phyloP scores from a whole-genome alignment of 345 rosid genomes.

The Pugionium cornutum region DNA sequence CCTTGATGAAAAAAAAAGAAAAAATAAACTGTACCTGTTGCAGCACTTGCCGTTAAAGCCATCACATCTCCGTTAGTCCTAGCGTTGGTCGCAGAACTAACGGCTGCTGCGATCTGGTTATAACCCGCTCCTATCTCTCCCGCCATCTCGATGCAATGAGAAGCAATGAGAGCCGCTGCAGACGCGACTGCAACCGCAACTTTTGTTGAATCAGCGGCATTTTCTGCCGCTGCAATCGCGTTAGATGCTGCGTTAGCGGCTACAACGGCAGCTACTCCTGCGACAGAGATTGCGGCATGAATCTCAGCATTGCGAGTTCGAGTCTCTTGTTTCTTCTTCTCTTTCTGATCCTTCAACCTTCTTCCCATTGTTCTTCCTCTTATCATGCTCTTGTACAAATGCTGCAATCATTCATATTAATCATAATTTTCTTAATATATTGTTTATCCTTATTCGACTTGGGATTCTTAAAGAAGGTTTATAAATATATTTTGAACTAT shows the following conservation, averaged over 20 bases:
- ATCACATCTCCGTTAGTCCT: slow-evolving; percentile 83
- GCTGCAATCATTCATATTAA: slow-evolving; percentile 44
- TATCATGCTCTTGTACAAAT: slow-evolving; percentile 63
- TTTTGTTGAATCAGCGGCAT: slow-evolving; percentile 44
- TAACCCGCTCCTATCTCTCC: slow-evolving; percentile 92
- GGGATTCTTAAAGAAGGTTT: too few relatives aligned
- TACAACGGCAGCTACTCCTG: slow-evolving; percentile 87
- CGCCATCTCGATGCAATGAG: slow-evolving; percentile 91
- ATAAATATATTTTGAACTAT: neutral
- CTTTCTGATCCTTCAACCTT: slow-evolving; percentile 87
- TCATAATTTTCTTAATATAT: neutral
- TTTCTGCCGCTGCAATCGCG: slow-evolving; percentile 46
- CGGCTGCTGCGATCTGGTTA: slow-evolving; percentile 64
- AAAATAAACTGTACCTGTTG: slow-evolving; percentile 59
- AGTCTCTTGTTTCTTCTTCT: slow-evolving; percentile 83
- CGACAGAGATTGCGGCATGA: slow-evolving; percentile 93
- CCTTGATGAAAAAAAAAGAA: too few relatives aligned
- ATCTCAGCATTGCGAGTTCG: slow-evolving; percentile 79
- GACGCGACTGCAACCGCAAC: slow-evolving; percentile 67
- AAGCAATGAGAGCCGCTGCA: slow-evolving; percentile 86
- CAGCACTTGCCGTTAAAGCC: slow-evolving; percentile 94
- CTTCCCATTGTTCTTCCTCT: slow-evolving; percentile 82
- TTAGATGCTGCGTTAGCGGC: slow-evolving; percentile 73
- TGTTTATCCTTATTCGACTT: neutral
- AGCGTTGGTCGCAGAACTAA: slow-evolving; percentile 78